These are phyloP conservation scores for Dothidotthia symphoricarpi DNA, from an alignment of 2,329 filamentous ascomycete species.

Conservation along the genomic window DNA sequence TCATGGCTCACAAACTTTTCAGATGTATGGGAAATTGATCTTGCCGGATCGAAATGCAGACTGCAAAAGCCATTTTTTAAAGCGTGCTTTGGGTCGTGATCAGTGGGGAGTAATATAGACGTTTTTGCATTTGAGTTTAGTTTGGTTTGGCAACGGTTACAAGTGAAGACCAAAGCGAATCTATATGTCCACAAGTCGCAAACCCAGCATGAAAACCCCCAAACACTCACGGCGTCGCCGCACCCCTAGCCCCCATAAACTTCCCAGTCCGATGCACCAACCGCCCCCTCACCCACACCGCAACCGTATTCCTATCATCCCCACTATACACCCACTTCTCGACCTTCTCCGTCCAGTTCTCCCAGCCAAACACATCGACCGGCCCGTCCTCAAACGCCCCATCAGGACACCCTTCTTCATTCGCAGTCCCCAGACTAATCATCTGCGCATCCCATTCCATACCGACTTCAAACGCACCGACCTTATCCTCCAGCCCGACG, in stretches of 20 bases:
- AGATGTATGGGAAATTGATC: no score
- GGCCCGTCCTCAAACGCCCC: constrained; percentile 56
- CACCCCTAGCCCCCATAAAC: constrained; percentile 7
- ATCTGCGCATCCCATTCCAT: constrained; percentile 92
- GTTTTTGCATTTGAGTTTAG: no score
- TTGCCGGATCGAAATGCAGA: no score
- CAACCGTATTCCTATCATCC: constrained; percentile 84
- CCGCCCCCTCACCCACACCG: constrained; percentile 84
- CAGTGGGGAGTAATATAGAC: no score
- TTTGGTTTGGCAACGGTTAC: no score
- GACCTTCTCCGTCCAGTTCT: constrained; percentile 80
- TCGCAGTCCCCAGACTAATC: constrained; percentile 58
- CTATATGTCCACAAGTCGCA: neutral
- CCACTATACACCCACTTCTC: constrained; percentile 95
- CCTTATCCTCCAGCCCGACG: constrained; percentile 66
- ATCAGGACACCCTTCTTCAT: constrained; percentile 26
- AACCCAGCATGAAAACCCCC: no score
- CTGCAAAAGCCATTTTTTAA: no score
- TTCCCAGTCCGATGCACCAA: constrained; percentile 63
- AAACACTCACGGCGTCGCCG: constrained; percentile 3
- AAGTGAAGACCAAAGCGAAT: no score
- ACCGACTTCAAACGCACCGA: constrained; percentile 82
- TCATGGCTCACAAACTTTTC: no score
- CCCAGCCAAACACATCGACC: constrained; percentile 89
- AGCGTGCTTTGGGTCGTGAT: no score